Percentiles rank a stretch among this genome's conserved stretches.
Conservation (phyloP, 345 rosid species). For the Lagerstroemia speciosa region DNA sequence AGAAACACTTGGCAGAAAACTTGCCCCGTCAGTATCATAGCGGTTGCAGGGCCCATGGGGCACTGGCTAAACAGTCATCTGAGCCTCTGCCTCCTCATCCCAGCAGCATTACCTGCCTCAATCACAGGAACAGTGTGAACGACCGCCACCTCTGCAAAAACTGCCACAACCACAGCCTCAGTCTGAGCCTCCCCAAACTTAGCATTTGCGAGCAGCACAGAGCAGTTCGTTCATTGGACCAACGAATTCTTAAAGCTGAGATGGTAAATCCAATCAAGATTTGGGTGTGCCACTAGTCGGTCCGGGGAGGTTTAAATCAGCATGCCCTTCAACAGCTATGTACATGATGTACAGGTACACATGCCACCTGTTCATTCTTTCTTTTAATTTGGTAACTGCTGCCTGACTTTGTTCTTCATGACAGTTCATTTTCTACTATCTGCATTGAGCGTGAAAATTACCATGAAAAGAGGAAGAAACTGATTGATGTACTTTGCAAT, state of each 20-base stretch:
- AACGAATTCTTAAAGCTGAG: slow-evolving; percentile 45
- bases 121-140: slow-evolving; percentile 30
- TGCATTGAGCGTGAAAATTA: not conserved
- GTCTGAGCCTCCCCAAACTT: slow-evolving; percentile 51
- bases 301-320: slow-evolving; percentile 37
- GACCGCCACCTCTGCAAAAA: slow-evolving; percentile 6
- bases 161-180: slow-evolving; percentile 32
- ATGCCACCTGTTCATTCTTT: not conserved
- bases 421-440: not conserved
- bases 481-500: not conserved
- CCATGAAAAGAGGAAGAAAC: not conserved
- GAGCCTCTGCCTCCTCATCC: slow-evolving; percentile 27
- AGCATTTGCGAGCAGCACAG: slow-evolving; percentile 51
- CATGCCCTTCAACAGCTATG: slow-evolving; percentile 56
- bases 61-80: slow-evolving; percentile 23
- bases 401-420: not conserved
- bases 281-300: slow-evolving; percentile 33
- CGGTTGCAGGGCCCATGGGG: slow-evolving; percentile 26
- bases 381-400: not conserved
- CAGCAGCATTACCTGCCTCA: slow-evolving; percentile 43
- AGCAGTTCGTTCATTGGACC: slow-evolving; percentile 53
- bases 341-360: slow-evolving; percentile 91
- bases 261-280: slow-evolving; percentile 36
- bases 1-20: slow-evolving; percentile 55
- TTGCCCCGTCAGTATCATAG: slow-evolving; percentile 36